Percentiles rank a stretch among this genome's conserved stretches.
phyloP scores from a whole-genome alignment of 2,329 filamentous ascomycete species.

The Biscogniauxia marginata region DNA sequence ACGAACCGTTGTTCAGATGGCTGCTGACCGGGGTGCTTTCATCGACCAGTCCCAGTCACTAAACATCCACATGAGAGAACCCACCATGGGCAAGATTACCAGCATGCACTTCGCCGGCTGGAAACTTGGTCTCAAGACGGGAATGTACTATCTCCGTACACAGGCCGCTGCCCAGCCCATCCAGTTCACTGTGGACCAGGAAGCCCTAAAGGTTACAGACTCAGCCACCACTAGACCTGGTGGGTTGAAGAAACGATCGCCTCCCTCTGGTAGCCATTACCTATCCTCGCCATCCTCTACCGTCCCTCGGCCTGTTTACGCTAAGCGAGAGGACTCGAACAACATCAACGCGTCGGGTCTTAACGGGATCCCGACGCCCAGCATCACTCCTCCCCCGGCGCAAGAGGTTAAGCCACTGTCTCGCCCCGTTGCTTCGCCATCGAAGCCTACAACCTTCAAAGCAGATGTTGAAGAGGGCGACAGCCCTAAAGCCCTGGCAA shows the following conservation, averaged over 20 bases:
- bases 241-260: slow-evolving; percentile 67
- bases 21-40: slow-evolving; percentile 95
- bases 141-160: slow-evolving; percentile 99
- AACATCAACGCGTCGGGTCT: slow-evolving; percentile 37
- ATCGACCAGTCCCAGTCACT: slow-evolving; percentile 99
- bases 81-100: slow-evolving; percentile 99
- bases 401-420: slow-evolving; percentile 38
- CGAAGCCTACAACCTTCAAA: slow-evolving; percentile 68
- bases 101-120: slow-evolving; percentile 99
- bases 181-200: slow-evolving; percentile 98
- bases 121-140: slow-evolving; percentile 99
- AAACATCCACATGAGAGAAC: slow-evolving; percentile 99
- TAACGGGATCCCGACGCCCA: slow-evolving; percentile 69
- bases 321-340: slow-evolving; percentile 51
- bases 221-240: slow-evolving; percentile 67
- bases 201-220: slow-evolving; percentile 85
- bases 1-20: slow-evolving; percentile 94
- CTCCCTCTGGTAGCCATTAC: slow-evolving; percentile 52
- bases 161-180: slow-evolving; percentile 96
- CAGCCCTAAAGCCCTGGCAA: slow-evolving; percentile 74
- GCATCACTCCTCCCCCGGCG: slow-evolving; percentile 60
- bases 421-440: slow-evolving; percentile 53
- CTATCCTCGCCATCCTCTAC: slow-evolving; percentile 57
- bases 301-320: slow-evolving; percentile 67
- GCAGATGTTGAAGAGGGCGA: slow-evolving; percentile 76